phyloP scores from a whole-genome alignment of 78 protist genomes.

The Creolimax fragrantissima region DNA sequence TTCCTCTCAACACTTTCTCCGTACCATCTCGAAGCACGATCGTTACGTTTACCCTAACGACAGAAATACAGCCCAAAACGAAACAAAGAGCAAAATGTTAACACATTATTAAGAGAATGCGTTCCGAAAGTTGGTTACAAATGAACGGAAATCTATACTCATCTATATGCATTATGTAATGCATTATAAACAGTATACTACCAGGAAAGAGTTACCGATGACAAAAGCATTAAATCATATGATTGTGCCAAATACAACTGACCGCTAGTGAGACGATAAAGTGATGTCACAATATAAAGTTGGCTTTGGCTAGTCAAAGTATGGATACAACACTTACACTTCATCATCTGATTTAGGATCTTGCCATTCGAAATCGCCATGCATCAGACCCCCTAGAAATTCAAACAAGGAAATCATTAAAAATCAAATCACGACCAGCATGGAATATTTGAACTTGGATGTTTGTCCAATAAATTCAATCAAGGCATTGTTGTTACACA shows the following conservation, averaged over 20 bases:
- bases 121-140: neutral
- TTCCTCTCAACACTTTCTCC: neutral
- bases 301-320: too few relatives aligned
- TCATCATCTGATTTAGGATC: constrained; percentile 43
- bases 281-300: too few relatives aligned
- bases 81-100: neutral
- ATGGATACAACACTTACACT: constrained; percentile 1
- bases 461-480: too few relatives aligned
- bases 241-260: neutral
- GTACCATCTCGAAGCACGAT: constrained; percentile 1
- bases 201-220: too few relatives aligned
- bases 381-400: neutral
- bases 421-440: neutral
- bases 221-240: too few relatives aligned
- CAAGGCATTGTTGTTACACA: too few relatives aligned
- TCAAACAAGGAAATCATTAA: neutral
- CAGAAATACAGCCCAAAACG: neutral
- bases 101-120: neutral
- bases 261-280: neutral
- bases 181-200: neutral
- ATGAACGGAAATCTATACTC: neutral
- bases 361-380: constrained; percentile 34
- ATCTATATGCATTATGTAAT: neutral
- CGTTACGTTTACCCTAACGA: constrained; percentile 31
- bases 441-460: too few relatives aligned